Base-by-base conservation (phyloP, 2,329 filamentous ascomycete species). In the Diaporthe sp. region DNA sequence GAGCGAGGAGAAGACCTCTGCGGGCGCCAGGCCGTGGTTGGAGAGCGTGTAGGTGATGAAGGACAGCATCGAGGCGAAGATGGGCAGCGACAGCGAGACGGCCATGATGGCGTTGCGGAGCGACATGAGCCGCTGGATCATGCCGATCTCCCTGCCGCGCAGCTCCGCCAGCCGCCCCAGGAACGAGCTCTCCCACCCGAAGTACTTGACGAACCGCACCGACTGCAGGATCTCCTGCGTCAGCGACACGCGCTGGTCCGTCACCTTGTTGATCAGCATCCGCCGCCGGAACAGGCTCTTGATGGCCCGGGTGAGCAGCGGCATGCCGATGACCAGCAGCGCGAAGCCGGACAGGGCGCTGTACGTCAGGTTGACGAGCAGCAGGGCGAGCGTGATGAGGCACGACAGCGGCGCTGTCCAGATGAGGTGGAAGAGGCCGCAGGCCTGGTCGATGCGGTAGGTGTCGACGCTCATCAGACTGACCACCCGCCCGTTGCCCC, bases 401-500 rank as follows among this genome's bases (percentile, higher is more conserved):
- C 95, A 93, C 34, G 93, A 88, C 53, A 98, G 86, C 0, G 96
- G 96, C 0, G 95, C 91, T 1, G 94, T 95, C 97, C 97, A 99
- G 31, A 94, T 87, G 86, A 98, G 90, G 83, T 99, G 97, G 84
- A 98, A 96, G 83, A 98, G 89, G 57, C 94, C 95, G 53, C 91
- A 95, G 1, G 95, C 95, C 81, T 95, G 94, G 80, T 98, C 96
- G 76, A 99, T 89, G 78, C 96, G 95, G 83, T 98, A 97, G 0
- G 96, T 97, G 82, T 98, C 96, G 59, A 97, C 95, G 77, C 95
- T 96, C 96, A 98, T 98, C 79, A 98, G 82, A 79, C 97, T 98
- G 81, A 97, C 92, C 71, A 98, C 95, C 77, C 95, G 92, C 31
- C 97, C 97, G 80, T 98, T 98, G 74, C 93, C 93, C 96, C 96